These are phyloP conservation scores for Narthecium ossifragum DNA, from an alignment of 106 monocot species.

Conservation along the genomic window DNA sequence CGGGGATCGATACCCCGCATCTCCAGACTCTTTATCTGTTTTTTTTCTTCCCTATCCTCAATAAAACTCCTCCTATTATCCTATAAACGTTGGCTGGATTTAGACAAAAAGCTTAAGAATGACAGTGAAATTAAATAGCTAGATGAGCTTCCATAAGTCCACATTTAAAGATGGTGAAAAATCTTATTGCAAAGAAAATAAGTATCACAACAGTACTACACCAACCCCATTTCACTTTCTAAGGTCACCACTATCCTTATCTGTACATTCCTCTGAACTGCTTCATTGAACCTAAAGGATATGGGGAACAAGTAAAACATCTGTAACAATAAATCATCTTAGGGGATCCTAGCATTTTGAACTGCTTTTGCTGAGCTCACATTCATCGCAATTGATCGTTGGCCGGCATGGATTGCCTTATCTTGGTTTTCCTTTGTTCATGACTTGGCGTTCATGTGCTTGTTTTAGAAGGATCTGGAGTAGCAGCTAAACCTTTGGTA, in stretches of 20 bases:
- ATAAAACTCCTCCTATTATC: no score
- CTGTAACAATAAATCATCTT: not conserved
- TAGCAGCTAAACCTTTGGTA: constrained; percentile 37
- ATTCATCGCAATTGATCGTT: not conserved
- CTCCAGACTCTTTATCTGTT: no score
- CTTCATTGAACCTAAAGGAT: not conserved
- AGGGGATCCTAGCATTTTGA: not conserved
- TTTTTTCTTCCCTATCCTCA: no score
- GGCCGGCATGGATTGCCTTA: not conserved
- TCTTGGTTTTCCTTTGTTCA: not conserved
- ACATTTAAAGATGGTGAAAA: not conserved
- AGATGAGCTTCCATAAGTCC: not conserved
- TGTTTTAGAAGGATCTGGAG: not conserved
- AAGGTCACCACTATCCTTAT: constrained; percentile 1
- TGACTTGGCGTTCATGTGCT: not conserved
- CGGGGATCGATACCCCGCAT: constrained; percentile 99
- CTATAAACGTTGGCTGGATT: no score
- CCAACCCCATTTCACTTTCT: not conserved
- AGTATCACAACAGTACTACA: not conserved
- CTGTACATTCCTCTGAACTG: constrained; percentile 12
- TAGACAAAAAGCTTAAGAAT: no score
- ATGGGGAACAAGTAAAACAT: not conserved
- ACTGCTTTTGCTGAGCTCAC: not conserved
- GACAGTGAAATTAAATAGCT: no score
- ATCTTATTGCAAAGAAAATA: not conserved